These are phyloP conservation scores for Zasmidium cellare DNA, from an alignment of 2,329 filamentous ascomycete species.

Conservation along the genomic window DNA sequence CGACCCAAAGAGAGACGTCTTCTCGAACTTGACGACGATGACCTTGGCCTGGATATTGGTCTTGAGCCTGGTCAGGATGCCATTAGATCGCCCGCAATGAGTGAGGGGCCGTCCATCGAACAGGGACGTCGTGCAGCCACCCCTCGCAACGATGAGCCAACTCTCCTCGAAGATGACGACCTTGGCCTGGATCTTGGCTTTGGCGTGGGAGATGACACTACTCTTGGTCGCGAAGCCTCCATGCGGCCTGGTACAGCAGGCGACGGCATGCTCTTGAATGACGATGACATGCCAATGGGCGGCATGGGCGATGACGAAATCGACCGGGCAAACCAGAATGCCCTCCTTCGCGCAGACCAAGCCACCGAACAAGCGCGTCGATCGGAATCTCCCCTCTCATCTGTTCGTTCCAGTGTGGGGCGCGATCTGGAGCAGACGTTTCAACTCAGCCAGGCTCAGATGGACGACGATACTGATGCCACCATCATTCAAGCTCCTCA, in stretches of 20 bases:
- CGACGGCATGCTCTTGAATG: constrained; percentile 26
- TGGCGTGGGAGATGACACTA: constrained; percentile 35
- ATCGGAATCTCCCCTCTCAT: constrained; percentile 56
- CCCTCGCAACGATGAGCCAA: constrained; percentile 55
- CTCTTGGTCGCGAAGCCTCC: constrained; percentile 24
- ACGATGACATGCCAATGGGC: constrained; percentile 46
- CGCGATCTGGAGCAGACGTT: constrained; percentile 66
- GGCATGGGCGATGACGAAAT: constrained; percentile 40
- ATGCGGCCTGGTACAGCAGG: constrained; percentile 14
- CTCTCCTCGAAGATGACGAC: constrained; percentile 58
- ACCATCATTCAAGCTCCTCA: constrained; percentile 63
- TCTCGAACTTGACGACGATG: constrained; percentile 56
- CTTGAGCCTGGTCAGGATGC: constrained; percentile 42
- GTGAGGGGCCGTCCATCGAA: constrained; percentile 66
- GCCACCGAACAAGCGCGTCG: constrained; percentile 40
- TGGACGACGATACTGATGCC: constrained; percentile 44
- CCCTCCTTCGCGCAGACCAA: constrained; percentile 45
- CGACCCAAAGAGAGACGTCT: constrained; percentile 22
- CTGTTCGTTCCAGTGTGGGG: constrained; percentile 51
- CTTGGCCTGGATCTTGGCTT: constrained; percentile 51
- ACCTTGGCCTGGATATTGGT: constrained; percentile 66
- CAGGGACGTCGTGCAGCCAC: constrained; percentile 81
- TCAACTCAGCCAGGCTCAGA: constrained; percentile 35
- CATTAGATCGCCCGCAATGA: constrained; percentile 36
- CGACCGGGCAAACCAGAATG: constrained; percentile 42